Conservation (phyloP, 139 green algal species). For the Chlorella sp. region DNA sequence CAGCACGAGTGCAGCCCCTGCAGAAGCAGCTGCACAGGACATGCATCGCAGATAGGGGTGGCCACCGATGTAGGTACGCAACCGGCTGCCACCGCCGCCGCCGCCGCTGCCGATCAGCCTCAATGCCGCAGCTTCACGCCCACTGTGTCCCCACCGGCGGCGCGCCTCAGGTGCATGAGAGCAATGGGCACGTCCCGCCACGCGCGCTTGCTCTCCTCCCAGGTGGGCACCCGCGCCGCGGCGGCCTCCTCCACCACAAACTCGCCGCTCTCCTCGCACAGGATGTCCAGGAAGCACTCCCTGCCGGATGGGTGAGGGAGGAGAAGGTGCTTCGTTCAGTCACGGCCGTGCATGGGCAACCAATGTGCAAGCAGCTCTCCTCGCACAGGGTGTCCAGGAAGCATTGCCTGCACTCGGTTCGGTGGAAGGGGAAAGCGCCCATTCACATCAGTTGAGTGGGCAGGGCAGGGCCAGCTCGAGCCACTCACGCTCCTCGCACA, state of each 20-base stretch:
- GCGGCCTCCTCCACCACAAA: slow-evolving; percentile 33
- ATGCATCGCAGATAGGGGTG: too few relatives aligned
- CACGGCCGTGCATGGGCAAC: too few relatives aligned
- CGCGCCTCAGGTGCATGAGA: slow-evolving; percentile 10
- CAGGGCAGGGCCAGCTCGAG: too few relatives aligned
- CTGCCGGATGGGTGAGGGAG: too few relatives aligned
- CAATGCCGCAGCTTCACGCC: slow-evolving; percentile 14
- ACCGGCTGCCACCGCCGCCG: too few relatives aligned
- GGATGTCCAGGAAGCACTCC: slow-evolving; percentile 49
- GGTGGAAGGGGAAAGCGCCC: too few relatives aligned
- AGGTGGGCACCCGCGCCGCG: slow-evolving; percentile 10
- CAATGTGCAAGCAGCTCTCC: slow-evolving; percentile 25
- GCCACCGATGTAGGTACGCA: too few relatives aligned
- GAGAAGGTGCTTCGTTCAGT: too few relatives aligned
- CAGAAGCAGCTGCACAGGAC: too few relatives aligned
- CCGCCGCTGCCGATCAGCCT: background rate
- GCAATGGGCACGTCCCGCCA: slow-evolving; percentile 29
- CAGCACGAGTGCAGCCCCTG: too few relatives aligned
- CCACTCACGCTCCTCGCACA: slow-evolving; percentile 46
- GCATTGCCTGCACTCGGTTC: slow-evolving; percentile 35
- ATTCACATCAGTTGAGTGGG: too few relatives aligned
- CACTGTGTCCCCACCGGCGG: background rate
- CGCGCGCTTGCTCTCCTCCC: background rate
- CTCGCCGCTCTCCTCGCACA: slow-evolving; percentile 35
- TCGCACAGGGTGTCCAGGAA: slow-evolving; percentile 51